Base-by-base conservation (phyloP, 1,139 yeast species). In the Scheffersomyces insectosa region DNA sequence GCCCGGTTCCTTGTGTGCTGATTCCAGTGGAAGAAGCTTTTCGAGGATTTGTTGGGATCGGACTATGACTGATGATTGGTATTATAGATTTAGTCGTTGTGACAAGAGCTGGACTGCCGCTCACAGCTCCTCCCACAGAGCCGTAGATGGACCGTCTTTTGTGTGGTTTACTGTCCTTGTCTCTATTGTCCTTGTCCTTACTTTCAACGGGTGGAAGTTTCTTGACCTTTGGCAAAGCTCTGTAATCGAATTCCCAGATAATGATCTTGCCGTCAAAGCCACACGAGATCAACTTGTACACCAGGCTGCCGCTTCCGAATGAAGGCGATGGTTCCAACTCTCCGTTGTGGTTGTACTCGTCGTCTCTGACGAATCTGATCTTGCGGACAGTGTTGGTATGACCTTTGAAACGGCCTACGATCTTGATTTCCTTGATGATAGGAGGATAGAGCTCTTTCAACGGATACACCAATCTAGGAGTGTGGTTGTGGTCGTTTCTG, bases 181-280 rank as follows among this genome's bases (percentile, higher is more conserved):
- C 25, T n/a, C 16, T n/a, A 33, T 34, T 41, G 9, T 39, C 44
- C 36, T 44, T 47, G 6, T 34, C 41, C 28, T 41, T 44, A 20
- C 6, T 20, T 9, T 46, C 39, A 33, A 30, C 36, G 8, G 12
- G 28, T n/a, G 41, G 41, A 15, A 42, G 44, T n/a, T 36, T 43
- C 36, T 77, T 78, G 10, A 75, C 63, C 44, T 74, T 75, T 1
- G 84, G 81, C 36, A 85, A 61, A 10, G 83, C 77, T 53, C 78
- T 72, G 35, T 86, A 85, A 41, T 82, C 80, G 59, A 87, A 84
- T 54, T 87, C 95, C 88, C 91, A 87, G 28, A 85, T 66, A 30
- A 83, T 63, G 7, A 86, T 64, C 43, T 75, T 74, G 1, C 90
- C 89, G 57, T 87, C 95, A 54, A 78, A 83, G 2, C 91, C 90